Percentiles rank a stretch among this genome's conserved stretches.
Conservation (phyloP, 2,329 filamentous ascomycete genomes). For the Pseudogymnoascus sp. region DNA sequence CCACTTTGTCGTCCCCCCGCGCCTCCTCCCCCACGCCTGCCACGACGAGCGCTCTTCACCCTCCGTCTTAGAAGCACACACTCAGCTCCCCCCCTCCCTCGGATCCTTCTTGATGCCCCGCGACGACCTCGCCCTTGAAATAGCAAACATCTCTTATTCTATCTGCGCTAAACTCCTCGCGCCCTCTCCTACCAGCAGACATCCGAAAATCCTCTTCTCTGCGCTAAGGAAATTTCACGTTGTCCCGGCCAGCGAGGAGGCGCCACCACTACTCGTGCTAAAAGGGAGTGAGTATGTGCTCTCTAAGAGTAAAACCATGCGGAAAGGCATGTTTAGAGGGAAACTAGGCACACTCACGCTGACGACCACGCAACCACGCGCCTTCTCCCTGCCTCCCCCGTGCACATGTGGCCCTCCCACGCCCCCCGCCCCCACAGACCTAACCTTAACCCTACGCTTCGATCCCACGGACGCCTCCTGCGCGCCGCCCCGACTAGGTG, state of each 20-base stretch:
- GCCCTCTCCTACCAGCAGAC: not conserved
- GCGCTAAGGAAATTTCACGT: conserved; percentile 21
- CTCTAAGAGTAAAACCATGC: conserved; percentile 24
- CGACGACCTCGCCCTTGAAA: conserved; percentile 26
- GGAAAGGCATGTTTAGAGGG: conserved; percentile 29
- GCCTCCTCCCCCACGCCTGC: conserved; percentile 26
- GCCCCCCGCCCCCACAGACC: not conserved
- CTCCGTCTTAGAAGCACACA: conserved; percentile 24
- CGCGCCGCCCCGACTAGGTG: not conserved
- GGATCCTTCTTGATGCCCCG: conserved; percentile 15
- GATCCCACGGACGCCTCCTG: not conserved
- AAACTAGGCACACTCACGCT: conserved; percentile 28
- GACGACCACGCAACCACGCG: conserved; percentile 24
- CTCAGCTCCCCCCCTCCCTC: conserved; percentile 27
- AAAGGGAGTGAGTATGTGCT: conserved; percentile 20
- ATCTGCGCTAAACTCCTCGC: conserved; percentile 24
- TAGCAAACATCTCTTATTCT: conserved; percentile 24
- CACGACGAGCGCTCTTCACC: conserved; percentile 14
- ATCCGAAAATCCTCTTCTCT: not conserved
- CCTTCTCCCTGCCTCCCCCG: conserved; percentile 10
- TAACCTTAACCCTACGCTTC: not conserved
- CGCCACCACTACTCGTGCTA: conserved; percentile 25
- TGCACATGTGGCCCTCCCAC: not conserved
- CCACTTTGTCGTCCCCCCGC: conserved; percentile 29
- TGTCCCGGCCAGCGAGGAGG: conserved; percentile 23